Conservation (phyloP, 768 basidiomycete genomes). For the Tricholoma bakamatsutake region DNA sequence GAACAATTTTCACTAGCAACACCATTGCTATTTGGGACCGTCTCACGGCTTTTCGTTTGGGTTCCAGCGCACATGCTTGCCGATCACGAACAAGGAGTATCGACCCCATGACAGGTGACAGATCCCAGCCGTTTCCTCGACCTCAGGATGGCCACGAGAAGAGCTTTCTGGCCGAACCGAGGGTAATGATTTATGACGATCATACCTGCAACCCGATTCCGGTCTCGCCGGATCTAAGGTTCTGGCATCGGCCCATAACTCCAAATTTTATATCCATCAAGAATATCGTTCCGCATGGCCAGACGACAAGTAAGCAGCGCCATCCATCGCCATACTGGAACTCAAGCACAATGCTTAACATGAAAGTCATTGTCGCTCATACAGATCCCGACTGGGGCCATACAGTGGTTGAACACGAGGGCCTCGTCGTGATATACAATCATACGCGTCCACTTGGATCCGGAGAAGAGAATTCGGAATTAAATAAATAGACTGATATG, state of each 20-base stretch:
- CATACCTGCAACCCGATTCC: background rate
- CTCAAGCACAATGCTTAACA: background rate
- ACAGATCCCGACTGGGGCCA: background rate
- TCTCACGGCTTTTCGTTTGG: background rate
- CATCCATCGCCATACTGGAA: background rate
- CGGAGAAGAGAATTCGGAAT: background rate
- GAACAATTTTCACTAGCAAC: conserved; percentile 4
- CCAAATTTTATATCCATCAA: background rate
- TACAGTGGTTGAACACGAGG: background rate
- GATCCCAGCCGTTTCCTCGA: conserved; percentile 12
- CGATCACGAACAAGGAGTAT: conserved; percentile 5
- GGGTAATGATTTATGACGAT: background rate
- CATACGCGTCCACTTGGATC: background rate
- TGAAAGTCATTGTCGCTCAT: background rate
- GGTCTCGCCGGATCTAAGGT: background rate
- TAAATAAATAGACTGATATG: background rate
- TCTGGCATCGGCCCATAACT: background rate
- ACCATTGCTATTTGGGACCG: background rate
- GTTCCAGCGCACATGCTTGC: conserved; percentile 1
- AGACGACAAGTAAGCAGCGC: background rate
- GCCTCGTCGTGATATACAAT: background rate
- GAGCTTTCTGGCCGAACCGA: background rate
- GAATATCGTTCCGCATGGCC: background rate
- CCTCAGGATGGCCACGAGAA: conserved; percentile 3
- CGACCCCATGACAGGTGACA: conserved; percentile 17